These are phyloP conservation scores for Solanum lycopersicoides DNA, from an alignment of 257 asterid species.

Conservation along the genomic window DNA sequence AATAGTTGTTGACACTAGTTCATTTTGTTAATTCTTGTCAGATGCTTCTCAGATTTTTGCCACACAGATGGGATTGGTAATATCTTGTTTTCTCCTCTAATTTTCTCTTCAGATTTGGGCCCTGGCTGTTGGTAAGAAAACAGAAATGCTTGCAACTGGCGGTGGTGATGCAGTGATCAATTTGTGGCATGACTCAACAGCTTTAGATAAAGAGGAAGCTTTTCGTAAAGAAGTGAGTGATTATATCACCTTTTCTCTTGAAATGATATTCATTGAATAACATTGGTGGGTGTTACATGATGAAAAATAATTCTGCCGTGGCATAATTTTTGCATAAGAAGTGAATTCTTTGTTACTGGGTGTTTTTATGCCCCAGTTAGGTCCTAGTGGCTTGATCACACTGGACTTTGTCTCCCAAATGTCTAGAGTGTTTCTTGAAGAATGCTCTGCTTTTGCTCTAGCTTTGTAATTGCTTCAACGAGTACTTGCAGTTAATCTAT, in stretches of 20 bases:
- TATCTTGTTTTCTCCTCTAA: neutral
- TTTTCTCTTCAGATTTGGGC: slow-evolving; percentile 74
- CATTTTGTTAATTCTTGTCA: neutral
- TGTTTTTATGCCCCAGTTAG: neutral
- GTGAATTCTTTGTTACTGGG: neutral
- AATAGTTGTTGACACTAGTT: neutral
- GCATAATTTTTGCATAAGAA: neutral
- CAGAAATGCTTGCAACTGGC: slow-evolving; percentile 95
- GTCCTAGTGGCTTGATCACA: neutral
- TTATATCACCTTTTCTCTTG: neutral
- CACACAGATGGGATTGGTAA: neutral
- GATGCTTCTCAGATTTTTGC: neutral
- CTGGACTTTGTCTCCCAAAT: neutral
- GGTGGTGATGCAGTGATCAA: slow-evolving; percentile 90
- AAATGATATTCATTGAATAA: neutral
- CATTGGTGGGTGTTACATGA: neutral
- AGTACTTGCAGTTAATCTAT: neutral
- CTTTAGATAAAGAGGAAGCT: slow-evolving; percentile 81
- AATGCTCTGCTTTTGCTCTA: neutral
- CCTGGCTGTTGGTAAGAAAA: slow-evolving; percentile 77
- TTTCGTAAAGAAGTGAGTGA: slow-evolving; percentile 76
- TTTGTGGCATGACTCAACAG: slow-evolving; percentile 96
- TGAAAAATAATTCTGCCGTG: neutral
- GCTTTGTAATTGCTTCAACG: neutral
- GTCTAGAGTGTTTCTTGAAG: neutral